Percentiles rank a stretch among this genome's conserved stretches.
phyloP scores from a whole-genome alignment of 2,329 filamentous ascomycete genomes.

The Lachnellula arida region DNA sequence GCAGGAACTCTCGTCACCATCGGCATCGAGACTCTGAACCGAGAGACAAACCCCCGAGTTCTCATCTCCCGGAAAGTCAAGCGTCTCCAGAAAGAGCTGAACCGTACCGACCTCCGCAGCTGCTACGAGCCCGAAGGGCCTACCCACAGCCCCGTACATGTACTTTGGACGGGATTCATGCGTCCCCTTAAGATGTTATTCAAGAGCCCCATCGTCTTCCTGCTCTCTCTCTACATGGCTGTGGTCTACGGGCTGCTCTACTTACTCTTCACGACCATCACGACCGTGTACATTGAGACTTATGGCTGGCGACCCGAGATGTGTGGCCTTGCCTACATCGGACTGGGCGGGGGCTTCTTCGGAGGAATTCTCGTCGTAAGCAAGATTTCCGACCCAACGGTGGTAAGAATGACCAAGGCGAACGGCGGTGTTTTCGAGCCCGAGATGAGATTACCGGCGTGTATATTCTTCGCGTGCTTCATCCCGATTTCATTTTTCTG shows the following conservation, averaged over 20 bases:
- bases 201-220: conserved; percentile 35
- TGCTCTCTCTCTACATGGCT: conserved; percentile 46
- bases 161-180: conserved; percentile 40
- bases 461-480: conserved; percentile 39
- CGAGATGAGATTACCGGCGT: conserved; percentile 40
- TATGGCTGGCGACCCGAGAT: conserved; percentile 41
- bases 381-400: conserved; percentile 40
- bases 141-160: conserved; percentile 18
- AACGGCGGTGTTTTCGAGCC: conserved; percentile 35
- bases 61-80: conserved; percentile 46
- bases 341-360: conserved; percentile 40
- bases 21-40: conserved; percentile 38
- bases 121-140: conserved; percentile 39
- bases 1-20: conserved; percentile 31
- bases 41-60: conserved; percentile 46
- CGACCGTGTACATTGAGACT: conserved; percentile 42
- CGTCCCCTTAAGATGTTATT: conserved; percentile 45
- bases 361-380: conserved; percentile 39
- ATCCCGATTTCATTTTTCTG: conserved; percentile 46
- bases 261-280: conserved; percentile 48
- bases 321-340: conserved; percentile 40
- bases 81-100: conserved; percentile 41
- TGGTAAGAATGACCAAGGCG: conserved; percentile 42
- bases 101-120: conserved; percentile 37
- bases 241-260: conserved; percentile 51